Percentiles rank a stretch among this genome's conserved stretches.
Evolutionary conservation across 2,329 filamentous ascomycete species (phyloP).

Genomic region (Neopestalotiopsis sp.): DNA sequence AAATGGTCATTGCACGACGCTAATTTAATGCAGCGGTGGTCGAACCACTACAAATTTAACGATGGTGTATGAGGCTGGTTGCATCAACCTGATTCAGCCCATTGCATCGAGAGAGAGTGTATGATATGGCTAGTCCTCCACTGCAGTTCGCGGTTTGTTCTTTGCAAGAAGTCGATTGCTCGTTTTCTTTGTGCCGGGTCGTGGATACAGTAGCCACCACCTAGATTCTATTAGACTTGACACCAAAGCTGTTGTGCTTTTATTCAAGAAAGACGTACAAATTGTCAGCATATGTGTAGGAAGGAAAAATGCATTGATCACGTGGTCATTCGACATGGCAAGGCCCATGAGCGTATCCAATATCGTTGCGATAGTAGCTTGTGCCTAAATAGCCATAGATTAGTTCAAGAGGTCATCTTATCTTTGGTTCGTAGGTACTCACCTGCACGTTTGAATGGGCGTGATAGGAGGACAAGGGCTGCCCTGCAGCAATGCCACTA

Average conservation of each 20-base stretch:
- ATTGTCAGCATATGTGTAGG: neutral
- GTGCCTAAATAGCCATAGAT: neutral
- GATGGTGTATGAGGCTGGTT: constrained; percentile 27
- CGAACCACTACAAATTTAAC: constrained; percentile 41
- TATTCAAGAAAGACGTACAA: neutral
- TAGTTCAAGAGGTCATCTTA: neutral
- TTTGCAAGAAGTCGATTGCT: neutral
- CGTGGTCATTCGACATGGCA: neutral
- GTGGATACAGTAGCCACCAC: neutral
- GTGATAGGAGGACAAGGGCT: neutral
- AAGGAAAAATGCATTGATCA: neutral
- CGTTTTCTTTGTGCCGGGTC: neutral
- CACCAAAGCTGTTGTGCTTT: neutral
- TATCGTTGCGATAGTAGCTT: neutral
- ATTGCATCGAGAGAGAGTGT: neutral
- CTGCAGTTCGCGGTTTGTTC: neutral
- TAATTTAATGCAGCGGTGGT: constrained; percentile 37
- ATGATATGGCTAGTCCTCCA: neutral
- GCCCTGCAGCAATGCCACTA: neutral
- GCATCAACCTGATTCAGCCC: neutral
- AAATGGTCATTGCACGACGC: constrained; percentile 1
- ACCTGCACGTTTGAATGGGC: neutral
- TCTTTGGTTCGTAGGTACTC: neutral
- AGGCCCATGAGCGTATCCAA: neutral
- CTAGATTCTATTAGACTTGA: neutral